Conservation (phyloP, 2,329 filamentous ascomycete species). For the Apiospora hydei region DNA sequence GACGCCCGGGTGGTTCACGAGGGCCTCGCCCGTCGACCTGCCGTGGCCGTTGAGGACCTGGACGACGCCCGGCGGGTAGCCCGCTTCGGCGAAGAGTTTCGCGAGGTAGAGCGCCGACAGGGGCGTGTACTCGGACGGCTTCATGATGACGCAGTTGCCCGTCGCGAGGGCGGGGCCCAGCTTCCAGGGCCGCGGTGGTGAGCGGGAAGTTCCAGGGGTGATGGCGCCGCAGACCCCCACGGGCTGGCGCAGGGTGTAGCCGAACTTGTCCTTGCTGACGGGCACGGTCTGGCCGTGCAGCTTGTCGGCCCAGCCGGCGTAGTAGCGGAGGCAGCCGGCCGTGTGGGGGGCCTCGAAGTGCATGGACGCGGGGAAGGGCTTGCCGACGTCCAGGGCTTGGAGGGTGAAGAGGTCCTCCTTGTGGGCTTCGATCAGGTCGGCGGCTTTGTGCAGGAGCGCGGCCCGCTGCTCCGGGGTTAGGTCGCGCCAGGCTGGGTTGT, state of each 20-base stretch:
- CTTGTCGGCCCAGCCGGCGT: slow-evolving; percentile 92
- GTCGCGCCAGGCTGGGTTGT: slow-evolving; percentile 72
- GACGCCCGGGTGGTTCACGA: slow-evolving; percentile 78
- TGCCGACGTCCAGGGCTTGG: slow-evolving; percentile 89
- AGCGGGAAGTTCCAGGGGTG: slow-evolving; percentile 88
- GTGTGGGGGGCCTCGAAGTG: slow-evolving; percentile 73
- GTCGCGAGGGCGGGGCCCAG: slow-evolving; percentile 75
- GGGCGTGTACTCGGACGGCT: slow-evolving; percentile 80
- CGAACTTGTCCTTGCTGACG: slow-evolving; percentile 78
- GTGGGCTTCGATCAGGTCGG: slow-evolving; percentile 82
- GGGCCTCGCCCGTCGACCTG: slow-evolving; percentile 77
- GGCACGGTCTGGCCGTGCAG: slow-evolving; percentile 87
- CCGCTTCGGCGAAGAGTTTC: slow-evolving; percentile 74
- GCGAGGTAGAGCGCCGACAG: slow-evolving; percentile 72
- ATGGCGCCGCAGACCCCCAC: slow-evolving; percentile 84
- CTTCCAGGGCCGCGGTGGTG: slow-evolving; percentile 83
- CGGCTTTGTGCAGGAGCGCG: slow-evolving; percentile 75
- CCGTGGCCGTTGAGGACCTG: slow-evolving; percentile 83
- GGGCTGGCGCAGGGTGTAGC: slow-evolving; percentile 77
- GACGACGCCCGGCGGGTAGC: slow-evolving; percentile 79
- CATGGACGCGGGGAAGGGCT: slow-evolving; percentile 78
- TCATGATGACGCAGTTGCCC: slow-evolving; percentile 76
- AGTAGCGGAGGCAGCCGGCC: slow-evolving; percentile 80
- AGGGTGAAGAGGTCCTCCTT: slow-evolving; percentile 77
- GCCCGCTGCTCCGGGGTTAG: slow-evolving; percentile 77